These are phyloP conservation scores for Aspergillus calidoustus DNA, from an alignment of 2,329 filamentous ascomycete genomes.

Conservation along the genomic window DNA sequence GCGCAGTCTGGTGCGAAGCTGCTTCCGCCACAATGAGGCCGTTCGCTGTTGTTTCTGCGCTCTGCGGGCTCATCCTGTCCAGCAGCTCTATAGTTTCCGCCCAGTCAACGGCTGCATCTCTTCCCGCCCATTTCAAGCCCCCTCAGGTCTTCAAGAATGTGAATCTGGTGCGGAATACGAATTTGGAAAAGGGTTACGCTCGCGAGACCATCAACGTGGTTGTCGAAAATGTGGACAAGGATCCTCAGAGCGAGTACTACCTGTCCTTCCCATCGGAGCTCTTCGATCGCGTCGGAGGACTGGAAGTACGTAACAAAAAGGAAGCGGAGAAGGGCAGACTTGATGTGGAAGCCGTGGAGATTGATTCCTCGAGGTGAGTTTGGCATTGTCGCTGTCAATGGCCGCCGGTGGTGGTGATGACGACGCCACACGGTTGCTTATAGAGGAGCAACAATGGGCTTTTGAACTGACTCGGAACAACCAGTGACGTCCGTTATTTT, in stretches of 20 bases:
- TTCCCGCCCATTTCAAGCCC: constrained; percentile 69
- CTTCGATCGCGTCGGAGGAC: constrained; percentile 76
- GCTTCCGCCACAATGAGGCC: constrained; percentile 46
- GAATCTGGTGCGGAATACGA: constrained; percentile 88
- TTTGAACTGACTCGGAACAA: constrained; percentile 12
- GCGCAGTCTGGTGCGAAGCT: constrained; percentile 33
- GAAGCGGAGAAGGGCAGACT: constrained; percentile 70
- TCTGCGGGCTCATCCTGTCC: constrained; percentile 41
- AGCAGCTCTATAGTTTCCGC: constrained; percentile 40
- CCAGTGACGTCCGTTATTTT: constrained; percentile 79
- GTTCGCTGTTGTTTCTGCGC: constrained; percentile 39
- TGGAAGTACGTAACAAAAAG: constrained; percentile 95
- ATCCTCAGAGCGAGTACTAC: constrained; percentile 87
- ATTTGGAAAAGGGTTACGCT: constrained; percentile 89
- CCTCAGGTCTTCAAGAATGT: constrained; percentile 91
- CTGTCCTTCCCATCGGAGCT: constrained; percentile 79
- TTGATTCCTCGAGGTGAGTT: constrained; percentile 57
- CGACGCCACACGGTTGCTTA: constrained; percentile 23
- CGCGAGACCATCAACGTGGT: constrained; percentile 93
- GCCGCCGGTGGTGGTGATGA: constrained; percentile 15
- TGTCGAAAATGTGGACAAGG: constrained; percentile 81
- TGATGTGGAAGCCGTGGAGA: constrained; percentile 68
- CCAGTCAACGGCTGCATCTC: constrained; percentile 34
- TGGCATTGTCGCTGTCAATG: constrained; percentile 57
- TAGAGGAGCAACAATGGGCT: neutral